Percentiles rank a stretch among this genome's conserved stretches.
Evolutionary conservation across 129 eudicot genomes (phyloP).

Genomic region (Helianthus annuus): DNA sequence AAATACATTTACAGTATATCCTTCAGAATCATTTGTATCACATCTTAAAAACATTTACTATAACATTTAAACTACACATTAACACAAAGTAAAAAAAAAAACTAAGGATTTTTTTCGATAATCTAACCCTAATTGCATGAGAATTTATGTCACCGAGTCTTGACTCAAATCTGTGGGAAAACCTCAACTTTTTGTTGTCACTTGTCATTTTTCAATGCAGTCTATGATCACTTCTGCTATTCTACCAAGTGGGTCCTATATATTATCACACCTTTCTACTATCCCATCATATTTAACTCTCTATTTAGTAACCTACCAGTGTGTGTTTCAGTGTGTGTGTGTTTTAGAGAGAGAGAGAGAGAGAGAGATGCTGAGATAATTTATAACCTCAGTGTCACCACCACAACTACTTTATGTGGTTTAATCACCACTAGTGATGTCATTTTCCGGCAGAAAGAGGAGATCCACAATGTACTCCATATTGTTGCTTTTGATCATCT

Average conservation of each 20-base stretch:
- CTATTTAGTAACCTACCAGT: conserved; percentile 15
- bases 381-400: no score
- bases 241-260: conserved; percentile 31
- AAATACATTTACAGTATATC: no score
- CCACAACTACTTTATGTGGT: conserved; percentile 49
- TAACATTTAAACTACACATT: background rate
- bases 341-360: background rate
- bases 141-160: conserved; percentile 2
- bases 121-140: background rate
- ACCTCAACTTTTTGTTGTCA: background rate
- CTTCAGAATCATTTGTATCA: no score
- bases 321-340: background rate
- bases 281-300: conserved; percentile 33
- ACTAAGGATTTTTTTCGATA: no score
- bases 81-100: no score
- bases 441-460: conserved; percentile 42
- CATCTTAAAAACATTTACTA: no score
- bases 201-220: background rate
- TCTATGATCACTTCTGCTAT: background rate
- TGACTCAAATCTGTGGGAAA: background rate
- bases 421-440: conserved; percentile 9
- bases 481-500: conserved; percentile 39
- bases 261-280: conserved; percentile 16
- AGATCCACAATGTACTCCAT: conserved; percentile 27
- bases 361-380: background rate